Percentiles rank a stretch among this genome's conserved stretches.
phyloP scores from a whole-genome alignment of 371 early-diverging fungal species.

The Circinella minor region DNA sequence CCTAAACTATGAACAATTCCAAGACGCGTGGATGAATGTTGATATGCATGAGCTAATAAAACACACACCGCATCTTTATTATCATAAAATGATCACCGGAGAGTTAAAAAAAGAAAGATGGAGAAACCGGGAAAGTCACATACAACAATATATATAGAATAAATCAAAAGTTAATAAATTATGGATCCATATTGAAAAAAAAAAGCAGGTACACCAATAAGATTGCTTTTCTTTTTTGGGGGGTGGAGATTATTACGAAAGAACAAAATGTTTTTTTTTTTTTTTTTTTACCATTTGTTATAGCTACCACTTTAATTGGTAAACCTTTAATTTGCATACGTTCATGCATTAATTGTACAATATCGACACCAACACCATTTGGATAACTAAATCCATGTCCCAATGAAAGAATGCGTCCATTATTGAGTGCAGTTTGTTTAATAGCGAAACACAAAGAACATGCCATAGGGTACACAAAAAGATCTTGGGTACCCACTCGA shows the following conservation, averaged over 20 bases:
- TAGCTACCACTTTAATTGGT: constrained; percentile 51
- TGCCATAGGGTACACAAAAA: constrained; percentile 56
- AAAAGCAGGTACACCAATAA: too few relatives aligned
- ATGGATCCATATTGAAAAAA: too few relatives aligned
- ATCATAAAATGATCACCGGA: too few relatives aligned
- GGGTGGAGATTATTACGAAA: too few relatives aligned
- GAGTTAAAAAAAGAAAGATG: too few relatives aligned
- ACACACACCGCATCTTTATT: constrained; percentile 87
- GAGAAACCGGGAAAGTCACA: too few relatives aligned
- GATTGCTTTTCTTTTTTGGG: too few relatives aligned
- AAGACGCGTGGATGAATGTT: constrained; percentile 79
- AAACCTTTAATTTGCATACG: constrained; percentile 43
- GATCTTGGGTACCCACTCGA: constrained; percentile 50
- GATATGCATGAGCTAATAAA: constrained; percentile 87
- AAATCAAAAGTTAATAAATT: too few relatives aligned
- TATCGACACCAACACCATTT: constrained; percentile 50
- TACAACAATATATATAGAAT: too few relatives aligned
- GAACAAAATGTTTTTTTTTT: background rate
- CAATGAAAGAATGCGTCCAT: constrained; percentile 41
- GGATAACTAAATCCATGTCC: constrained; percentile 51
- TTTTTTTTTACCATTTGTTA: constrained; percentile 81
- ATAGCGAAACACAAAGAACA: constrained; percentile 53
- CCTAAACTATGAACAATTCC: constrained; percentile 95
- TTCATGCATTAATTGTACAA: constrained; percentile 49
- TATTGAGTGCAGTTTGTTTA: constrained; percentile 46